Base-by-base conservation (phyloP, 805 yeast species). In the Starmerella riodocensis region DNA sequence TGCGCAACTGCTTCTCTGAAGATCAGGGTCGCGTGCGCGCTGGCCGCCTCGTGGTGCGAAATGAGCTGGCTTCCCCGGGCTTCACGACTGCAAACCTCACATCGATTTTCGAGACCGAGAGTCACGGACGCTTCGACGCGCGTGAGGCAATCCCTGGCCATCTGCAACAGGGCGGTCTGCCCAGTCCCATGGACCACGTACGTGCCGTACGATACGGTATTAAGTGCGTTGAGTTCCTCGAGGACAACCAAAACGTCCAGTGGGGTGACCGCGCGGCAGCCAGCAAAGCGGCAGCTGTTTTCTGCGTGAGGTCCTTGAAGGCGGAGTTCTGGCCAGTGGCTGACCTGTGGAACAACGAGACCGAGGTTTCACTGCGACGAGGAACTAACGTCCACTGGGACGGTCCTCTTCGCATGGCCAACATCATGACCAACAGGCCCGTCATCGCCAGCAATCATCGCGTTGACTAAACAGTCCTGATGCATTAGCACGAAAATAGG, bases 61-160 rank as follows among this genome's bases (percentile, higher is more conserved):
- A 81, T 53, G 88, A 82, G 56, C 70, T 75, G 50, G 86, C 95
- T 1, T 81, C 94, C 2, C 64, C 71, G 34, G 83, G 85, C 14
- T 82, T 81, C 63, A 72, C 85, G 14, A 80, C 96, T 6, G 76
- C 81, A 48, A 67, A 82, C 42, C 69, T 91, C 53, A 84, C 94
- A 13, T 76, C 81, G 45, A 82, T 91, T 42, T 78, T 88, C 52
- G 74, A 76, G 45, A 80, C 79, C 54, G 86, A 83, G 53, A 76
- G 85, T 26, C 61, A 70, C 28, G 82, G 80, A 34, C 69, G 68
- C 49, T 91, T 82, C 57, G 96, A 86, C 53, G 79, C 91, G 14
- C 78, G 93, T 59, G 85, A 94, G 4, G 97, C 97, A 13, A 74
- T 86, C 44, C 98, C 98, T 21, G 98, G 98, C 23, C 97, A 88